Evolutionary conservation across 1,284 basidiomycete species (phyloP), one percentile per base, ranked within the genome.

Genomic region (Moniliophthora roreri): DNA sequence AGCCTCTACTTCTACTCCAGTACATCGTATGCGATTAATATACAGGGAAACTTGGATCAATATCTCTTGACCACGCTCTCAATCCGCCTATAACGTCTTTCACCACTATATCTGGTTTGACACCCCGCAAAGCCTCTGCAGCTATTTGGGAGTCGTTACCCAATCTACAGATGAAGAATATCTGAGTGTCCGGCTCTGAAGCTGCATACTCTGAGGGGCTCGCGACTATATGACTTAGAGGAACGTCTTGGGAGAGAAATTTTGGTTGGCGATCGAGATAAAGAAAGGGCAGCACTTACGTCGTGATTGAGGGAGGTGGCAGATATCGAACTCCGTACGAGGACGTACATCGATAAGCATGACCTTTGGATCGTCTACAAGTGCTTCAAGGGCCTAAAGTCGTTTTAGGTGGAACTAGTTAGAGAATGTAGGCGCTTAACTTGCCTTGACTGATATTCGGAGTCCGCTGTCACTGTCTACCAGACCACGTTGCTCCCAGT

Each of bases 141-240:
- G 93, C 95, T 36, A 94, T 77, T 63, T 93, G 89, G 0, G 94
- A 97, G 68, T 98, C 96, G 66, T 98, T 98, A 0, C 96, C 95
- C 18, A 94, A 75, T 20, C 93, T 80, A 69, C 95, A 98, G 34
- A 98, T 69, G 21, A 98, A 74, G 53, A 83, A 78, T 53, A 82
- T 65, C 35, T 77, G 57, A 16, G 59, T 63, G 7, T 58, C 54
- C 32, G 54, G 38, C 42, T 65, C 57, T 11, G 55, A 20, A 8
- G 72, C 64, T 34, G 80, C 51, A 51, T 75, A 68, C 7, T 68
- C 58, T 4, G 63, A 58, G 0, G 91, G 90, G 56, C 86, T 69
- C 2, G 80, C 79, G 9, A 87, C 71, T 0, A 93, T 68, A 28
- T 79, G 72, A 26, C 75, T 69, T 9, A 93, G 72, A 0, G 91